Base-by-base conservation (phyloP, 1,139 yeast species). In the Blastobotrys proliferans region DNA sequence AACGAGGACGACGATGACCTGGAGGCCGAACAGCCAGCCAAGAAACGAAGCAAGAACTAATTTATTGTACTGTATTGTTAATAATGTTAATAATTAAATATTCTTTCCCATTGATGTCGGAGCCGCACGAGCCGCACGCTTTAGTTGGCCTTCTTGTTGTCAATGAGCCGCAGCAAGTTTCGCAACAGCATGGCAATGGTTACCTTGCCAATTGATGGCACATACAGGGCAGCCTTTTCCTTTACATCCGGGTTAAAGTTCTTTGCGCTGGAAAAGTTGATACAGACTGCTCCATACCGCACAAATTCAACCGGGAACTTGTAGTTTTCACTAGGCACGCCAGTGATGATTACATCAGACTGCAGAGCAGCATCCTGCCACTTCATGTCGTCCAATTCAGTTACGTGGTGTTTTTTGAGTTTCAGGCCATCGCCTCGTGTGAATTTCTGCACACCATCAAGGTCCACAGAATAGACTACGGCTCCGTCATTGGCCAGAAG, bases 401-500 rank as follows among this genome's bases (percentile, higher is more conserved):
- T 75, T 17, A 88, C 97, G 52, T 81, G 83, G 63, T 92, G 98
- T 58, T 90, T 81, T 47, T 76, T 79, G 55, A 83, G 79, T 63
- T 77, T 79, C 56, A 92, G 72, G 40, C 95, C 95, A 55, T 86
- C 95, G 32, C 98, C 98, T 59, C 98, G 76, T 8, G 97, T 90
- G 64, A 85, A 92, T 61, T 81, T 81, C 64, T 92, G 97, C 49
- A 87, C 80, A 50, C 88, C 86, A 55, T 84, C 81, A 40, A 92
- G 69, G 60, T 92, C 98, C 4, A 81, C 90, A 1, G 97, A 88
- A 63, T 84, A 92, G 1, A 92, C 98, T 1, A 83, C 83, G 20
- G 98, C 98, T 50, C 98, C 98, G 59, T 92, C 98, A 57, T 92
- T 92, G 20, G 98, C 98, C 52, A 94, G 69, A 33, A 92, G 68